Evolutionary conservation across 345 rosid genomes (phyloP).

Genomic region (Salix purpurea): DNA sequence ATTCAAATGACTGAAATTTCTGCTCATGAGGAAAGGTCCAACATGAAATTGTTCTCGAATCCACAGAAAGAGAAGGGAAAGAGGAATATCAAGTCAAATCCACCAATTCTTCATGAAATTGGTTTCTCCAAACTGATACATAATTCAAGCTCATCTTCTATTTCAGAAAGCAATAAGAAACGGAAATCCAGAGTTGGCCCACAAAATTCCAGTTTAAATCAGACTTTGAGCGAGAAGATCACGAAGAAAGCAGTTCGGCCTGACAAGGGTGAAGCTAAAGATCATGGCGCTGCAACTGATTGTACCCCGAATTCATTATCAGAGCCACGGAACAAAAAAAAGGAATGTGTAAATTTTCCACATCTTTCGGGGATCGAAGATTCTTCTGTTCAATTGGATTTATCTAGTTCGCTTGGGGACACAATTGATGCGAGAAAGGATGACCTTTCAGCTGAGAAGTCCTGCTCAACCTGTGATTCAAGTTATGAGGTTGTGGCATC

Average conservation of each 20-base stretch:
- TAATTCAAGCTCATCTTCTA: constrained; percentile 19
- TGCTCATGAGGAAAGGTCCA: constrained; percentile 20
- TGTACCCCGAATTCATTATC: constrained; percentile 8
- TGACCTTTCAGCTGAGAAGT: constrained; percentile 9
- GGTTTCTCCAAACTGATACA: constrained; percentile 9
- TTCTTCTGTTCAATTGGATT: constrained; percentile 19
- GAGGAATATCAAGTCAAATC: constrained; percentile 20
- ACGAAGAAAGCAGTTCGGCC: constrained; percentile 20
- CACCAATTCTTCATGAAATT: constrained; percentile 17
- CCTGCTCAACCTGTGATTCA: constrained; percentile 19
- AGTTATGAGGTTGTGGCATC: constrained; percentile 6
- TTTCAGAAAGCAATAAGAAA: constrained; percentile 26
- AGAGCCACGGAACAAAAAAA: constrained; percentile 23
- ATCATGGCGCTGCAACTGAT: constrained; percentile 6
- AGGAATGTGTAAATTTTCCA: constrained; percentile 10
- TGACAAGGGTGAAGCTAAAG: constrained; percentile 20
- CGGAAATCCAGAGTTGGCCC: constrained; percentile 6
- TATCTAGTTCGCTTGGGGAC: constrained; percentile 18
- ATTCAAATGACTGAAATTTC: constrained; percentile 26
- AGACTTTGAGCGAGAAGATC: constrained; percentile 22
- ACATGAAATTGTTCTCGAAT: constrained; percentile 19
- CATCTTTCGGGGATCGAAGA: constrained; percentile 14
- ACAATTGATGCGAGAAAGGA: constrained; percentile 12
- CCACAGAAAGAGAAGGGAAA: constrained; percentile 27
- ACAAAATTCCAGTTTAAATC: constrained; percentile 15